Conservation (phyloP, 2,329 filamentous ascomycete genomes). For the Akanthomyces muscarius region DNA sequence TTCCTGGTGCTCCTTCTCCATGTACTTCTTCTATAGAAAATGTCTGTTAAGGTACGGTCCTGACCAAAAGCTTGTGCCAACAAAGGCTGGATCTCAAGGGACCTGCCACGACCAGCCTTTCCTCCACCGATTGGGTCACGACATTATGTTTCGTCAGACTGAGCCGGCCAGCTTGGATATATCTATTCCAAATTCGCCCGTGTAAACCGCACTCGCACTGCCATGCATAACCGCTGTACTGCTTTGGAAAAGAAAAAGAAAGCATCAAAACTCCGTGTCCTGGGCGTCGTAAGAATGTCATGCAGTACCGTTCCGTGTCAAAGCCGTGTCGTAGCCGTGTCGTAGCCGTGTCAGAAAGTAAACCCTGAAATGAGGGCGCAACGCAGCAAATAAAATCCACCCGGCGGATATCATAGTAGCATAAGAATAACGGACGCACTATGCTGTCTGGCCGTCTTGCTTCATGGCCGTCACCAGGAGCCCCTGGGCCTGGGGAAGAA, state of each 20-base stretch:
- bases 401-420: not conserved
- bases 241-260: not conserved
- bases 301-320: constrained; percentile 1
- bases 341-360: not conserved
- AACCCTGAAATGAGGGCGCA: not conserved
- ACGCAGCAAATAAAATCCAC: not conserved
- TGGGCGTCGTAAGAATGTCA: constrained; percentile 9
- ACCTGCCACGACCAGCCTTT: constrained; percentile 4
- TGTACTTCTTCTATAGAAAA: not conserved
- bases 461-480: not conserved
- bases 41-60: not conserved
- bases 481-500: no score
- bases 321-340: not conserved
- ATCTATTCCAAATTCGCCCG: not conserved
- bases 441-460: not conserved
- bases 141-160: not conserved
- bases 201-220: not conserved
- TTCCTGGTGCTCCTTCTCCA: not conserved
- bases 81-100: not conserved
- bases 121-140: not conserved
- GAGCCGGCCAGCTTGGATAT: not conserved
- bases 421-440: not conserved
- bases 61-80: not conserved
- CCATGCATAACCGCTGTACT: constrained; percentile 3
- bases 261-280: constrained; percentile 7